Conservation (phyloP, 2,329 filamentous ascomycete species). For the Eurotiales sp. region DNA sequence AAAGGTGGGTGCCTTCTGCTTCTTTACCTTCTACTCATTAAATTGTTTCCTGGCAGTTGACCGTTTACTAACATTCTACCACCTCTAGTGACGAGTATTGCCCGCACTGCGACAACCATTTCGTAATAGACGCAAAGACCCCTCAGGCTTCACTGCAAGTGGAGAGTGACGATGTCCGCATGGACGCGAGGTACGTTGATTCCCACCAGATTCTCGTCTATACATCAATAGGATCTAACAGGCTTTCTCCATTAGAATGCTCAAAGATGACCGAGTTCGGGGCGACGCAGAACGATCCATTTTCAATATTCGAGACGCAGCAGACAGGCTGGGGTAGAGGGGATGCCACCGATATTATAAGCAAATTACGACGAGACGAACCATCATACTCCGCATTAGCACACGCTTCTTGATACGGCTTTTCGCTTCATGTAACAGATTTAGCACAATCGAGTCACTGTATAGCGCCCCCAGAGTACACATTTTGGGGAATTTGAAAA, state of each 20-base stretch:
- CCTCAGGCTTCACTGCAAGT: conserved; percentile 80
- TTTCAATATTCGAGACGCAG: conserved; percentile 72
- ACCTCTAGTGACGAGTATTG: conserved; percentile 82
- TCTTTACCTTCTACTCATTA: too few species aligned
- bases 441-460: too few species aligned
- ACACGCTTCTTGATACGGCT: conserved; percentile 10
- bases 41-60: too few species aligned
- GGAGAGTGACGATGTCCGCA: conserved; percentile 84
- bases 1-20: conserved; percentile 49
- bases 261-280: conserved; percentile 80
- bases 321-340: conserved; percentile 67
- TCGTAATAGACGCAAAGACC: conserved; percentile 81
- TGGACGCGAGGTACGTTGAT: conserved; percentile 66
- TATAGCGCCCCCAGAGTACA: neutral
- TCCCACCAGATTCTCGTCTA: too few species aligned
- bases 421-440: neutral
- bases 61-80: neutral
- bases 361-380: conserved; percentile 24
- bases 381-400: conserved; percentile 2
- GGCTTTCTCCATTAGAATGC: conserved; percentile 59
- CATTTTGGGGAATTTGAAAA: too few species aligned
- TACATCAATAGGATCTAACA: too few species aligned
- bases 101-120: conserved; percentile 98
- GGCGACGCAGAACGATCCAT: conserved; percentile 59
- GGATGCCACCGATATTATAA: neutral